phyloP scores from a whole-genome alignment of 2,329 filamentous ascomycete species.

The Aspergillaceae sp. region DNA sequence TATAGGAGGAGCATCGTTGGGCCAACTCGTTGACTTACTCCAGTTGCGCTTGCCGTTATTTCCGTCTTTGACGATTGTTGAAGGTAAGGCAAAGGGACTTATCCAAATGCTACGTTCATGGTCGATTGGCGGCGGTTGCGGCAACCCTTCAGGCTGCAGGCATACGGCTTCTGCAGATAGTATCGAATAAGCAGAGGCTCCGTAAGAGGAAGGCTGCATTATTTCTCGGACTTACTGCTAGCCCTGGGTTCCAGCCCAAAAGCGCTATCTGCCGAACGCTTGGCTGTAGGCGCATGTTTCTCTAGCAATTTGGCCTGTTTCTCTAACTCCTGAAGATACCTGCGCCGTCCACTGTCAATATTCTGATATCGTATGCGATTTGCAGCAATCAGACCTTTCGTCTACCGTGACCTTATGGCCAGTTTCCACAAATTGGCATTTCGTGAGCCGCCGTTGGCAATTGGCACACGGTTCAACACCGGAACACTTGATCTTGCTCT shows the following conservation, averaged over 20 bases:
- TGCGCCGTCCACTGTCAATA: not conserved
- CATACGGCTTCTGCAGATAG: not conserved
- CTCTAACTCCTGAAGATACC: slow-evolving; percentile 10
- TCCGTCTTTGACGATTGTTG: slow-evolving; percentile 10
- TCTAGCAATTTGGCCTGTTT: slow-evolving; percentile 18
- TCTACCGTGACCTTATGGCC: slow-evolving; percentile 22
- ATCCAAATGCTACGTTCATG: slow-evolving; percentile 12
- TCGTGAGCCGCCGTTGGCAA: slow-evolving; percentile 12
- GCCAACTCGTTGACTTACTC: slow-evolving; percentile 20
- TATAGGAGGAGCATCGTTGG: not conserved
- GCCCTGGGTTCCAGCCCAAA: not conserved
- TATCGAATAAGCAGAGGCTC: not conserved
- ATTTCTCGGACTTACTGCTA: not conserved
- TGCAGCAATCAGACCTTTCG: slow-evolving; percentile 19
- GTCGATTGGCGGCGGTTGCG: slow-evolving; percentile 1
- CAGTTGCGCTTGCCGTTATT: slow-evolving; percentile 18
- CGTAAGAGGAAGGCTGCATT: not conserved
- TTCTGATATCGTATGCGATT: not conserved
- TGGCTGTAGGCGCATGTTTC: slow-evolving; percentile 11
- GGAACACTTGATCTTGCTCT: slow-evolving; percentile 38
- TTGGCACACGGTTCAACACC: slow-evolving; percentile 31
- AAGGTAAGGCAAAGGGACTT: slow-evolving; percentile 13
- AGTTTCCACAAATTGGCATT: slow-evolving; percentile 25
- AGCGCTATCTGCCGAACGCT: slow-evolving; percentile 20
- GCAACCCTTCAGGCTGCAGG: not conserved